phyloP scores from a whole-genome alignment of 1,284 basidiomycete species.

The Malassezia dermatis region DNA sequence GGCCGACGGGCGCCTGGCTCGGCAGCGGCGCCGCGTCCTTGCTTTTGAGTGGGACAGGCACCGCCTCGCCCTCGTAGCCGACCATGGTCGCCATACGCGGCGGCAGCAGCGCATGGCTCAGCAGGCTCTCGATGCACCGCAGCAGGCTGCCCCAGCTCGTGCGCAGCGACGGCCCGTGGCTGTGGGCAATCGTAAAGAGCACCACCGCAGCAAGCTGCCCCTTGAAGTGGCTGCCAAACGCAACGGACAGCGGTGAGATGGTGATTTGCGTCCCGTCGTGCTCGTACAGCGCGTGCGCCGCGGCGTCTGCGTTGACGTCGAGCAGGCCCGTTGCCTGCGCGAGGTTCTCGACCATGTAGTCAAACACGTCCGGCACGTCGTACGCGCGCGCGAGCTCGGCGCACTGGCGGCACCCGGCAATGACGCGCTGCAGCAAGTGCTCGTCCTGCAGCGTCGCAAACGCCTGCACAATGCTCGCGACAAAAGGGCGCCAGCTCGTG shows the following conservation, averaged over 20 bases:
- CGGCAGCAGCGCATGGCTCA: slow-evolving; percentile 73
- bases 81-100: slow-evolving; percentile 87
- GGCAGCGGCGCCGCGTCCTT: slow-evolving; percentile 59
- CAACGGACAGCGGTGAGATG: slow-evolving; percentile 80
- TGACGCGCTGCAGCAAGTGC: slow-evolving; percentile 84
- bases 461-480: slow-evolving; percentile 55
- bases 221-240: slow-evolving; percentile 90
- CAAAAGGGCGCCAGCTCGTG: slow-evolving; percentile 76
- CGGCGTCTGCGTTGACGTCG: slow-evolving; percentile 24
- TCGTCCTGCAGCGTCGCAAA: slow-evolving; percentile 95
- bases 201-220: slow-evolving; percentile 94
- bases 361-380: slow-evolving; percentile 83
- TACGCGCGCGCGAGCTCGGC: slow-evolving; percentile 84
- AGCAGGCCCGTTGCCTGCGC: slow-evolving; percentile 34
- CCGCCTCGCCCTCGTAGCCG: slow-evolving; percentile 10
- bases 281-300: not conserved
- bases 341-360: slow-evolving; percentile 84
- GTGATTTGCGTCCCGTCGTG: slow-evolving; percentile 56
- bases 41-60: slow-evolving; percentile 30
- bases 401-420: slow-evolving; percentile 89
- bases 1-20: slow-evolving; percentile 77
- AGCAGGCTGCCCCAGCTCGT: slow-evolving; percentile 86
- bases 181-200: slow-evolving; percentile 92
- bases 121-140: slow-evolving; percentile 94
- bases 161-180: slow-evolving; percentile 84